Evolutionary conservation across 1,284 basidiomycete genomes (phyloP).

Genomic region (Ustilago trichophora): DNA sequence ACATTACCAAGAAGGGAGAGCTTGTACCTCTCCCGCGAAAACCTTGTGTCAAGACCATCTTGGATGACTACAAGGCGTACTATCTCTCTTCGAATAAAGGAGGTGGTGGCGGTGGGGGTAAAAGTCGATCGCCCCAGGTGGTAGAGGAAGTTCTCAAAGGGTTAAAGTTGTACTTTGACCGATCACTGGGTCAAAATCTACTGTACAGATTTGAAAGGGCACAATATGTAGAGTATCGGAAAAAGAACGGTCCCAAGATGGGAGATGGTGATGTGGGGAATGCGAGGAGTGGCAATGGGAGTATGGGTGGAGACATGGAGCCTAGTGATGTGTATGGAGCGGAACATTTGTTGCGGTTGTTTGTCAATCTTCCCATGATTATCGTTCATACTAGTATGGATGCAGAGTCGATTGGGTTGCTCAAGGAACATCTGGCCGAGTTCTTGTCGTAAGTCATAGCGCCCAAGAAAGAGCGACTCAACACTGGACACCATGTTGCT

Average conservation of each 20-base stretch:
- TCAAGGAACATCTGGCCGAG: conserved; percentile 89
- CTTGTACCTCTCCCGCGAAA: conserved; percentile 84
- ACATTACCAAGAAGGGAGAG: conserved; percentile 89
- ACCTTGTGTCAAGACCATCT: conserved; percentile 81
- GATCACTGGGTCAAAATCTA: conserved; percentile 84
- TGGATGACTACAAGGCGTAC: conserved; percentile 75
- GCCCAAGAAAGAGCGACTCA: too few relatives aligned
- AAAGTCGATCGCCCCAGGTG: too few relatives aligned
- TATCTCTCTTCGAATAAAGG: too few relatives aligned
- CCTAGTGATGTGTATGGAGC: conserved; percentile 93
- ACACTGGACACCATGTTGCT: too few relatives aligned
- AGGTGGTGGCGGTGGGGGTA: too few relatives aligned
- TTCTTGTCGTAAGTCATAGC: too few relatives aligned
- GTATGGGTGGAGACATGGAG: conserved; percentile 70
- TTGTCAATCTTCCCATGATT: conserved; percentile 77
- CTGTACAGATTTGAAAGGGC: conserved; percentile 92
- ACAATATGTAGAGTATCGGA: conserved; percentile 86
- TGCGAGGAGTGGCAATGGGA: conserved; percentile 68
- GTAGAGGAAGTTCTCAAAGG: conserved; percentile 86
- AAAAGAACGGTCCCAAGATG: conserved; percentile 73
- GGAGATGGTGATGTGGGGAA: conserved; percentile 42
- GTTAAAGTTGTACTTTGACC: conserved; percentile 93
- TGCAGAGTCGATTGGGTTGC: conserved; percentile 79
- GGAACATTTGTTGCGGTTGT: conserved; percentile 89
- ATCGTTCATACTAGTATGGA: conserved; percentile 92